Percentiles rank a stretch among this genome's conserved stretches.
Conservation (phyloP, 345 rosid genomes). For the Toxicodendron radicans region DNA sequence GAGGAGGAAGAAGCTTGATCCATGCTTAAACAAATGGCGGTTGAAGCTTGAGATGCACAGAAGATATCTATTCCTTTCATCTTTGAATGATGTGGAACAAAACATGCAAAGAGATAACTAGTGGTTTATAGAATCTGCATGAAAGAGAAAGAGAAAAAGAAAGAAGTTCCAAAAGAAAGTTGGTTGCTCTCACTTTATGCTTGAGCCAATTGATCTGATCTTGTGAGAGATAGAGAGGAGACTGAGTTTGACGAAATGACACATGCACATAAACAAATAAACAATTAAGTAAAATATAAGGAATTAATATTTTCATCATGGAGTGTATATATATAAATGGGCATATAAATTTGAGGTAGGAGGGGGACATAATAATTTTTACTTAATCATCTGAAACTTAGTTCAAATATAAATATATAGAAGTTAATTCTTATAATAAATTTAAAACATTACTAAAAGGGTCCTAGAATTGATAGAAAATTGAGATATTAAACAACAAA, state of each 20-base stretch:
- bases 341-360: too few species aligned
- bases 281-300: too few species aligned
- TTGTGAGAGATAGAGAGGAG: background rate
- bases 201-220: background rate
- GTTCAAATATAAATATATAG: too few species aligned
- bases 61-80: conserved; percentile 59
- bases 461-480: too few species aligned
- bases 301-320: too few species aligned
- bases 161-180: conserved; percentile 24
- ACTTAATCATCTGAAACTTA: too few species aligned
- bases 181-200: conserved; percentile 24
- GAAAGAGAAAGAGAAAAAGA: conserved; percentile 17
- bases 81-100: conserved; percentile 19
- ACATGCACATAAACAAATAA: background rate
- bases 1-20: conserved; percentile 44
- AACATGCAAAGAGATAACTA: conserved; percentile 3
- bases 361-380: too few species aligned
- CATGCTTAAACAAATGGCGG: conserved; percentile 66
- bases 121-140: conserved; percentile 36
- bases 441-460: too few species aligned
- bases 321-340: too few species aligned
- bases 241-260: background rate
- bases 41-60: conserved; percentile 87
- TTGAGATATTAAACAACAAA: too few species aligned
- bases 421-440: too few species aligned